A percentile compares a stretch with the other conserved stretches of the same genome.
Evolutionary conservation across 306 rosid species (phyloP).

Genomic region (Cicer chorassanicum): DNA sequence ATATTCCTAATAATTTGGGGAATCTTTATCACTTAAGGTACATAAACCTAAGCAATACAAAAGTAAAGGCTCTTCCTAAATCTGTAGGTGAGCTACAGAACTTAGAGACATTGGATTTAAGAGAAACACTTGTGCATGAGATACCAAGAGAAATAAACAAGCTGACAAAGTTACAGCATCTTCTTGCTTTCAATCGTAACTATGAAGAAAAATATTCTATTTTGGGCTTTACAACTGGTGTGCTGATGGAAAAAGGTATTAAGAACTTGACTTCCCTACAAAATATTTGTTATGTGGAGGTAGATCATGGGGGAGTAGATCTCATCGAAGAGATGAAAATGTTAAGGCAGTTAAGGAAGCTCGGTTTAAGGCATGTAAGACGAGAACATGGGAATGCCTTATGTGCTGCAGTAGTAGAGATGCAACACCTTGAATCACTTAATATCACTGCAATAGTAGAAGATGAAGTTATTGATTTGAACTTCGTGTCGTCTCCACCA

Average conservation of each 20-base stretch:
- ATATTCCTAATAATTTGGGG: conserved; percentile 23
- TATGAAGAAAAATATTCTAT: conserved; percentile 4
- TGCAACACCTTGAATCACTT: conserved; percentile 21
- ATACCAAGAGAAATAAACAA: conserved; percentile 18
- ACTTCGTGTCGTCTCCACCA: background rate
- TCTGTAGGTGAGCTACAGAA: conserved; percentile 1
- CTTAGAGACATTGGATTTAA: conserved; percentile 27
- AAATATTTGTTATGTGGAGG: conserved; percentile 1
- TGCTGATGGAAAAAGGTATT: background rate
- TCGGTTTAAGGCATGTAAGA: background rate
- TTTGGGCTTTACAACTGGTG: conserved; percentile 1
- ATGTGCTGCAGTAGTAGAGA: background rate
- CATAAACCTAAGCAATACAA: conserved; percentile 8
- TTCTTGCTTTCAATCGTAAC: background rate
- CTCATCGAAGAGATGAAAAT: background rate
- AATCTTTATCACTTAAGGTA: conserved; percentile 15
- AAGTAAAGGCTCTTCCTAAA: conserved; percentile 21
- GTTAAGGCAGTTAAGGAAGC: background rate
- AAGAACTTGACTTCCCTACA: conserved; percentile 16
- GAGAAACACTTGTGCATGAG: background rate
- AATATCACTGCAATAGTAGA: conserved; percentile 3
- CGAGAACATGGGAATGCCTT: conserved; percentile 17
- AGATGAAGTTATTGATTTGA: conserved; percentile 5
- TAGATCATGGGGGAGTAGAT: background rate
- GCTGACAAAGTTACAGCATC: conserved; percentile 7